Evolutionary conservation across 1,284 basidiomycete genomes (phyloP).

Genomic region (Inonotus obliquus): DNA sequence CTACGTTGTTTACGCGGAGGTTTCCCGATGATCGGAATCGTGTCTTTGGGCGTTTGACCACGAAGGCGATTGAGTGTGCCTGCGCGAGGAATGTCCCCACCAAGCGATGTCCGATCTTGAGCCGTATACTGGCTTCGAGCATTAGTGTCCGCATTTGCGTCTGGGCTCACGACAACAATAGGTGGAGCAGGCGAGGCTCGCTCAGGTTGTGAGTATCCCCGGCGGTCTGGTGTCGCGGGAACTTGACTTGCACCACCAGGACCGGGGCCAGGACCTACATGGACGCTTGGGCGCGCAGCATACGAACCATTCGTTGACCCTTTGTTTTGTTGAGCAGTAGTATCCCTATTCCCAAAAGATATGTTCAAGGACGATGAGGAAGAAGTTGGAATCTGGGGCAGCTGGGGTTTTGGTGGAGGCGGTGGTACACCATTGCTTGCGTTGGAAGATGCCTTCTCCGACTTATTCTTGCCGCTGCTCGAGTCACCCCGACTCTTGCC

Average conservation of each 20-base stretch:
- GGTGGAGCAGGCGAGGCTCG: conserved; percentile 62
- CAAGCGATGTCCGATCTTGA: conserved; percentile 50
- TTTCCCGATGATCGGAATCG: conserved; percentile 91
- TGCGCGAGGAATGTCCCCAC: conserved; percentile 51
- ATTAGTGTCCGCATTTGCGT: conserved; percentile 57
- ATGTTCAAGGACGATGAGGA: conserved; percentile 9
- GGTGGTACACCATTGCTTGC: conserved; percentile 32
- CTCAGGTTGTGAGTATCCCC: conserved; percentile 35
- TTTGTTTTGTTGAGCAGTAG: neutral
- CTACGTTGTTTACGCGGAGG: conserved; percentile 94
- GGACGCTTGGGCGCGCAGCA: neutral
- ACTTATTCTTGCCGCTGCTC: conserved; percentile 59
- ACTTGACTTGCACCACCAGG: neutral
- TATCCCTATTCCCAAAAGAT: conserved; percentile 1
- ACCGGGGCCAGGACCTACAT: neutral
- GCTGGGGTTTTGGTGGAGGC: conserved; percentile 31
- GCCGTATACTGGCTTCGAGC: conserved; percentile 38
- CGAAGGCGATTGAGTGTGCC: conserved; percentile 59
- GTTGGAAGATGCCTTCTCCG: conserved; percentile 31
- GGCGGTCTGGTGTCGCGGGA: conserved; percentile 11
- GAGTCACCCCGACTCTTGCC: conserved; percentile 56
- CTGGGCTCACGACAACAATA: conserved; percentile 86
- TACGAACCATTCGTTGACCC: conserved; percentile 23
- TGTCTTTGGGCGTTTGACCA: conserved; percentile 77
- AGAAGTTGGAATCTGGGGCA: conserved; percentile 7